phyloP scores from a whole-genome alignment of 495 filamentous ascomycete species.

The Lichenothelia convexa region DNA sequence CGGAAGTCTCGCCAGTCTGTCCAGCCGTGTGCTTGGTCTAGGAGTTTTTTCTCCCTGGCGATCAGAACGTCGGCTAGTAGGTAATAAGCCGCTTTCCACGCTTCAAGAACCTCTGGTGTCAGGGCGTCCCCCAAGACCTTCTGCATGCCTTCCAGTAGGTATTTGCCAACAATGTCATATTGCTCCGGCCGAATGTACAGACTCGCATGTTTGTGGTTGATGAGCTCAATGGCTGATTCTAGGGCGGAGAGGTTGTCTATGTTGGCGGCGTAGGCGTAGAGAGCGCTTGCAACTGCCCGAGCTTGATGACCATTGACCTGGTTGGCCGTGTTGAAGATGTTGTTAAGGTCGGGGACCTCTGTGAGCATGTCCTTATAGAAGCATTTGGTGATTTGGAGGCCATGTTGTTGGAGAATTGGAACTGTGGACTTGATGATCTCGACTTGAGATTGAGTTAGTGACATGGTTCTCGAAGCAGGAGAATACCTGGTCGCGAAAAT shows the following conservation, averaged over 20 bases:
- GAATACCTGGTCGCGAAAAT: too few species aligned
- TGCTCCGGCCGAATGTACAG: slow-evolving; percentile 49
- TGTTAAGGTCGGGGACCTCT: slow-evolving; percentile 41
- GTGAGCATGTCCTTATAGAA: slow-evolving; percentile 53
- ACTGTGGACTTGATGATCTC: slow-evolving; percentile 40
- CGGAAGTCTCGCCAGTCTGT: slow-evolving; percentile 47
- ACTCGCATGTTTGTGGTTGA: slow-evolving; percentile 58
- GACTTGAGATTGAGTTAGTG: slow-evolving; percentile 16
- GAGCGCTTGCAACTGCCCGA: slow-evolving; percentile 41
- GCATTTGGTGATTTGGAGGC: slow-evolving; percentile 40
- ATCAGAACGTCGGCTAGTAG: slow-evolving; percentile 55
- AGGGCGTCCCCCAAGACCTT: slow-evolving; percentile 47
- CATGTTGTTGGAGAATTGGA: slow-evolving; percentile 46
- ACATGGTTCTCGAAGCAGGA: too few species aligned
- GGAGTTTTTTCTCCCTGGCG: slow-evolving; percentile 39
- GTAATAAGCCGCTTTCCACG: slow-evolving; percentile 56
- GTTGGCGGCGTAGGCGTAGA: slow-evolving; percentile 52
- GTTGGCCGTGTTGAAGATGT: slow-evolving; percentile 49
- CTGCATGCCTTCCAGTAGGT: slow-evolving; percentile 49
- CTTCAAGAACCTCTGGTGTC: slow-evolving; percentile 45
- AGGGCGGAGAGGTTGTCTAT: slow-evolving; percentile 52
- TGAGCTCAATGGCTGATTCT: slow-evolving; percentile 43
- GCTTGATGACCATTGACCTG: slow-evolving; percentile 47
- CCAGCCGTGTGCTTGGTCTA: slow-evolving; percentile 38
- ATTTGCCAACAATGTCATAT: slow-evolving; percentile 49